Evolutionary conservation across 192 early-diverging fungal genomes (phyloP).

Genomic region (Coemansia sp.): DNA sequence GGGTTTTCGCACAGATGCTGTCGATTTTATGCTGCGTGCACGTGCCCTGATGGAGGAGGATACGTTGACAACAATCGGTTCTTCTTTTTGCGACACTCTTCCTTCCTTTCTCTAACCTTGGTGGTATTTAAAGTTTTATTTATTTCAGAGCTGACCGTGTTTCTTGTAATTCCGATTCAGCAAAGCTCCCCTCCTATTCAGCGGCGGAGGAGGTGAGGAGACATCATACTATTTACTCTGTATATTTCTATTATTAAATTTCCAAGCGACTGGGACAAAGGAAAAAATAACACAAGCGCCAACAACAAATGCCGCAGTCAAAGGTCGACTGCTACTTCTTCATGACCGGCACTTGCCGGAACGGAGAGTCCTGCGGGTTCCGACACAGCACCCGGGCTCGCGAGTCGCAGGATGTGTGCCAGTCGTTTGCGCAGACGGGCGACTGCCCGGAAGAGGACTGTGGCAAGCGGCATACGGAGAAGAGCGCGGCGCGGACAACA

Average conservation of each 20-base stretch:
- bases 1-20: not conserved
- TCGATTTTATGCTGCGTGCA: not conserved
- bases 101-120: not conserved
- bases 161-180: no score
- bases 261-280: no score
- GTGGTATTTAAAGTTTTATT: not conserved
- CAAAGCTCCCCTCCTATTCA: no score
- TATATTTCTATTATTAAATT: slow-evolving; percentile 8
- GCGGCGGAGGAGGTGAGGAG: no score
- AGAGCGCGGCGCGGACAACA: slow-evolving; percentile 11
- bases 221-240: not conserved
- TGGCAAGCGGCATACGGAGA: slow-evolving; percentile 34
- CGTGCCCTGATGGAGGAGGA: not conserved
- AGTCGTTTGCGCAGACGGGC: slow-evolving; percentile 27
- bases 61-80: not conserved
- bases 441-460: slow-evolving; percentile 36
- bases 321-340: slow-evolving; percentile 49
- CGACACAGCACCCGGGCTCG: slow-evolving; percentile 38
- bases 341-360: slow-evolving; percentile 34
- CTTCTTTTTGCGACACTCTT: not conserved
- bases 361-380: slow-evolving; percentile 40
- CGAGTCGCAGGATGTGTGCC: slow-evolving; percentile 24
- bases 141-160: not conserved
- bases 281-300: no score
- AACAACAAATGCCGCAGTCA: slow-evolving; percentile 16